Evolutionary conservation across 345 rosid species (phyloP).

Genomic region (Hirschfeldia incana): DNA sequence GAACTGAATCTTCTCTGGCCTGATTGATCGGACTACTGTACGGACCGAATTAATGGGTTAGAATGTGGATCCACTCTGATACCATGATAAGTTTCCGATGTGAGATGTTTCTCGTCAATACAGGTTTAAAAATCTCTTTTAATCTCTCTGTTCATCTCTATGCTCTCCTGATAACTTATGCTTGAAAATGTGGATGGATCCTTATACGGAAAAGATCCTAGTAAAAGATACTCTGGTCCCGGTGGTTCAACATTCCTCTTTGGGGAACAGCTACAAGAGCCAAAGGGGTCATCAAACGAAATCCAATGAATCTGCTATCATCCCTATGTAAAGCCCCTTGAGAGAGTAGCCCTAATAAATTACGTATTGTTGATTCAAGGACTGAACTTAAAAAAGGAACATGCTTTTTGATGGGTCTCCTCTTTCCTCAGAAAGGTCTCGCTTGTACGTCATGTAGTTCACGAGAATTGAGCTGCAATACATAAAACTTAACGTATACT

Average conservation of each 20-base stretch:
- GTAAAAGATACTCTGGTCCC: slow-evolving; percentile 40
- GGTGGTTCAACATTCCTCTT: slow-evolving; percentile 29
- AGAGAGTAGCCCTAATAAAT: neutral
- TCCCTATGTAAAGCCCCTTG: neutral
- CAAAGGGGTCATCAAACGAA: slow-evolving; percentile 11
- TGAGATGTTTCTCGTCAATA: too few species aligned
- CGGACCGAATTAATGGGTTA: too few species aligned
- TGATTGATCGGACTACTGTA: too few species aligned
- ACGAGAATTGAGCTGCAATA: slow-evolving; percentile 12
- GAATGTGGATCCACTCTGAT: too few species aligned
- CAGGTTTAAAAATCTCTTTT: slow-evolving; percentile 43
- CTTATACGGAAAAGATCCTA: slow-evolving; percentile 46
- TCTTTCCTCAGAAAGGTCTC: neutral
- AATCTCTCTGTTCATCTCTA: neutral
- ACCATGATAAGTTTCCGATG: too few species aligned
- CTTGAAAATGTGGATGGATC: slow-evolving; percentile 48
- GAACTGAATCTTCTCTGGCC: too few species aligned
- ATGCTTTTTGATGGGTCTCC: neutral
- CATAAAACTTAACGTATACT: slow-evolving; percentile 16
- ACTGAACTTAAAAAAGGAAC: neutral
- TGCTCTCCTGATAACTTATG: neutral
- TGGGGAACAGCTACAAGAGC: neutral
- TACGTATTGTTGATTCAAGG: too few species aligned
- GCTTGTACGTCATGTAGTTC: neutral
- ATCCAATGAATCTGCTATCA: slow-evolving; percentile 46